Evolutionary conservation across 768 basidiomycete species (phyloP), one percentile per base, ranked within the genome.

Genomic region (Mycena crocata): DNA sequence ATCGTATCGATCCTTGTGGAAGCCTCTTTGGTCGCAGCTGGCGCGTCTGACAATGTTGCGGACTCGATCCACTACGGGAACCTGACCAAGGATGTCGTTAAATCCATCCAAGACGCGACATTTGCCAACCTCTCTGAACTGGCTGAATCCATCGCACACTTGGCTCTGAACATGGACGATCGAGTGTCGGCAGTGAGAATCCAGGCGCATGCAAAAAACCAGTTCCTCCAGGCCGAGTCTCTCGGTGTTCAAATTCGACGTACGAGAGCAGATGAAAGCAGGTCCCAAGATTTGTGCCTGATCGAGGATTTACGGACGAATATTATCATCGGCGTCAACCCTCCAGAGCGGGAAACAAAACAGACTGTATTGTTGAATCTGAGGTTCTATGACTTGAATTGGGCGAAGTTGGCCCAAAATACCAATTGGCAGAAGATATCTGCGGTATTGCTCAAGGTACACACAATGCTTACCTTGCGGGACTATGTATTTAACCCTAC

Each of bases 241-340:
- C 57, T 57, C 15, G 56, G 49, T 19, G 56, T 64, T 52, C 40
- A 57, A 52, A 64, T 64, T 19, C 63, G 63, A 2, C 57, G 63
- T 17, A 44, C 63, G 21, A 51, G 54, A 44, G 31, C 39, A 14
- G 15, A n/a, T 23, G 28, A 28, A 19, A n/a, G 28, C 12, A 23
- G n/a, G 15, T 39, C 23, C n/a, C 42, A 65, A 15, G 28, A 54
- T n/a, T 26, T 54, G 3, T 50, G 48, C 49, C 46, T 64, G 2
- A 77, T 93, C 37, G 77, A 77, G 34, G 79, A 86, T 51, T 72
- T 93, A 15, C 68, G 77, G 2, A 73, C 90, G 14, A 81, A 83
- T 0, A 84, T 89, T 12, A 77, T 93, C 56, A 88, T 94, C 50
- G 93, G 92, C 0, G 84, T 93, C 35, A 90, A 93, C 67, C 84